Conservation (phyloP, 2,329 filamentous ascomycete species). For the Celoporthe dispersa region DNA sequence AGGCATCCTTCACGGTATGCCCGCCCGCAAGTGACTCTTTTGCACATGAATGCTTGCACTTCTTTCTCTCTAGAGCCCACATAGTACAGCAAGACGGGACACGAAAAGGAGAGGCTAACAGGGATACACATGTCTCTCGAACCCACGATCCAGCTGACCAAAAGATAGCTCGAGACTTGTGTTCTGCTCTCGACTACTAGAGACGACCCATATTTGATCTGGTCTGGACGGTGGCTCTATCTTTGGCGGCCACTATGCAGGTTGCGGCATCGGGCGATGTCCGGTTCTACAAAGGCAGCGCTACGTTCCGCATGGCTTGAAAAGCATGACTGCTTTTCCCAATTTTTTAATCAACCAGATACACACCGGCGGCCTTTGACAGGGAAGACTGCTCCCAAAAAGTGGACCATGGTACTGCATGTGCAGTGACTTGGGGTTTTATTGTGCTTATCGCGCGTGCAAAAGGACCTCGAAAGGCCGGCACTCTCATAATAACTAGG, state of each 20-base stretch:
- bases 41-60: neutral
- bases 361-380: neutral
- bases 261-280: neutral
- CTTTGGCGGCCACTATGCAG: neutral
- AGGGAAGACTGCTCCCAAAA: neutral
- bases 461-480: neutral
- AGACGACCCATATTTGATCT: neutral
- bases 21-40: neutral
- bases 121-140: neutral
- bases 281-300: neutral
- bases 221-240: neutral
- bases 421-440: neutral
- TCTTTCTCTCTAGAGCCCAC: too few species aligned
- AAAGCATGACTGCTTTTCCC: neutral
- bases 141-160: neutral
- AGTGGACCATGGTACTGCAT: neutral
- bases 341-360: neutral
- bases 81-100: neutral
- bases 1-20: too few species aligned
- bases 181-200: neutral
- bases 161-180: neutral
- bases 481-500: too few species aligned
- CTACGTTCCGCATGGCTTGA: neutral
- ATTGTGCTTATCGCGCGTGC: neutral
- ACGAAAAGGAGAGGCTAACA: neutral